phyloP scores from a whole-genome alignment of 768 basidiomycete species.

The Boletus sensibilis region DNA sequence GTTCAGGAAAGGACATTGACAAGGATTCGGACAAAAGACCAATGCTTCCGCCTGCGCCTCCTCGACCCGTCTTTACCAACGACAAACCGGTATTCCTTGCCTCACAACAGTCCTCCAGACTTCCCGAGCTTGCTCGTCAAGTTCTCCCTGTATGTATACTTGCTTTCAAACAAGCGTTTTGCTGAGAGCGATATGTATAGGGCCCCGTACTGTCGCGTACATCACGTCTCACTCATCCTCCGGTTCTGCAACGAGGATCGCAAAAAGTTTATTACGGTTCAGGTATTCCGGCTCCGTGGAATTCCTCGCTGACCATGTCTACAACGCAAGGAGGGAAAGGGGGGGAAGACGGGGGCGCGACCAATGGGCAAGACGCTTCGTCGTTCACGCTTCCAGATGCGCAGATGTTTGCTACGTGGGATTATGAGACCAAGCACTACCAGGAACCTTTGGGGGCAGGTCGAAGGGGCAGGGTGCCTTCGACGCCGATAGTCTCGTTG shows the following conservation, averaged over 20 bases:
- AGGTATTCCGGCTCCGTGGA: slow-evolving; percentile 45
- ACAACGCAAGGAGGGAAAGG: slow-evolving; percentile 21
- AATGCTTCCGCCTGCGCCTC: slow-evolving; percentile 36
- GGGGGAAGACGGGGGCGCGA: slow-evolving; percentile 21
- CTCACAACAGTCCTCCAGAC: slow-evolving; percentile 59
- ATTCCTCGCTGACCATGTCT: slow-evolving; percentile 31
- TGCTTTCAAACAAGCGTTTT: neutral
- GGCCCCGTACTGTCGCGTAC: slow-evolving; percentile 57
- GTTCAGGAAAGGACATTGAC: slow-evolving; percentile 46
- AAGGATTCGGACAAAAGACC: slow-evolving; percentile 48
- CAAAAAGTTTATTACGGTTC: slow-evolving; percentile 43
- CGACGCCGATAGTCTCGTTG: slow-evolving; percentile 19
- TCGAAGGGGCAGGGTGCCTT: slow-evolving; percentile 27
- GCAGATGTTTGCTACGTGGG: slow-evolving; percentile 51
- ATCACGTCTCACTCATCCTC: slow-evolving; percentile 63
- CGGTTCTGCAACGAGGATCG: slow-evolving; percentile 50
- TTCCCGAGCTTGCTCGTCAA: slow-evolving; percentile 65
- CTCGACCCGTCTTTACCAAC: slow-evolving; percentile 41
- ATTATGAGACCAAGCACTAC: slow-evolving; percentile 44
- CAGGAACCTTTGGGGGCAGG: slow-evolving; percentile 36
- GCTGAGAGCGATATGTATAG: slow-evolving; percentile 33
- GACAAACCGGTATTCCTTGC: slow-evolving; percentile 62
- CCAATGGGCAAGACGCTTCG: slow-evolving; percentile 26
- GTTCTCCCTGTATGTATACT: slow-evolving; percentile 60
- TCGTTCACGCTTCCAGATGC: slow-evolving; percentile 44